Percentiles rank a stretch among this genome's conserved stretches.
Conservation (phyloP, 2,329 filamentous ascomycete species). For the Colletotrichum aenigma region DNA sequence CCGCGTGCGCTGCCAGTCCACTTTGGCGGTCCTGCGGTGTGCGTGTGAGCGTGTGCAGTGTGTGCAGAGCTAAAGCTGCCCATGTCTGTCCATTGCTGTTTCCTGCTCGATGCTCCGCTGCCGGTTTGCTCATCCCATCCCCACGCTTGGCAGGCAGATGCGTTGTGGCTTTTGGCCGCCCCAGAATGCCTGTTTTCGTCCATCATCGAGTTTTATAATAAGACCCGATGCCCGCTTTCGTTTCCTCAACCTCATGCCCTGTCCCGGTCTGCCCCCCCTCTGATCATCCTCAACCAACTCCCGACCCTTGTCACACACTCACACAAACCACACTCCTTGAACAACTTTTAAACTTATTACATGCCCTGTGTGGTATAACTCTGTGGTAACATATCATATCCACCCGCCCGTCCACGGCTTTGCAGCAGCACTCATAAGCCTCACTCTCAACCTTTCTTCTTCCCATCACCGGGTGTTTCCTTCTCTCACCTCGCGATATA, state of each 20-base stretch:
- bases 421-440: neutral
- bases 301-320: neutral
- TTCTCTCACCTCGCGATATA: neutral
- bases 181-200: conserved; percentile 9
- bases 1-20: conserved; percentile 8
- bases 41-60: neutral
- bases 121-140: conserved; percentile 13
- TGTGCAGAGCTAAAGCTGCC: neutral
- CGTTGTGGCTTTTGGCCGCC: neutral
- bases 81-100: conserved; percentile 8
- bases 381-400: conserved; percentile 2
- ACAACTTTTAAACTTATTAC: neutral
- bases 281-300: neutral
- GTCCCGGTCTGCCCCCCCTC: neutral
- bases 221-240: conserved; percentile 14
- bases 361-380: conserved; percentile 1
- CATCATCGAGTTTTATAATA: conserved; percentile 19
- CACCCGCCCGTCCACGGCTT: neutral
- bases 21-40: neutral
- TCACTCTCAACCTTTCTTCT: neutral
- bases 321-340: conserved; percentile 8
- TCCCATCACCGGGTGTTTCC: neutral
- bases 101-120: conserved; percentile 1
- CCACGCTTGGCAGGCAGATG: conserved; percentile 17
- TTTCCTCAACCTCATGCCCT: conserved; percentile 1